Base-by-base conservation (phyloP, 371 early-diverging fungal genomes). In the Mucor mucedo region DNA sequence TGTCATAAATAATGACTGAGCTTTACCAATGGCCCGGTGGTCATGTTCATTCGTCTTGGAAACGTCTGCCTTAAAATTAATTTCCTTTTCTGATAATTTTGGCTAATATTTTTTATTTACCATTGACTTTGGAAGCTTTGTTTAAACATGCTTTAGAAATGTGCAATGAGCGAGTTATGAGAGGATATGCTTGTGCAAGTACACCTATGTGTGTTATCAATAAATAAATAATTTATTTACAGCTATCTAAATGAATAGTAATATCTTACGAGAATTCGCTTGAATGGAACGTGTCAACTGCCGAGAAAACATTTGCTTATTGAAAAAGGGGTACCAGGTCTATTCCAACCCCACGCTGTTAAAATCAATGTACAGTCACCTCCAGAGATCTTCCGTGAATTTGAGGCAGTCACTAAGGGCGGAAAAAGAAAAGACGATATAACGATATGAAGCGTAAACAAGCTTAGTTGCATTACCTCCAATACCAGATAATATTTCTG, bases 21-120 rank as follows among this genome's bases (percentile, higher is more conserved):
- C 83, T 61, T 80, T 84, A 29, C 99, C 99, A 66, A 99, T 94
- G 57, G 93, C 89, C 55, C 99, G 91, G 80, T 99, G 99, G 73
- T 99, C 99, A 38, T 66, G 58, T n/a, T 76, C 76, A 53, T 65
- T 79, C 8, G 70, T 57, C 32, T 68, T 70, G n/a, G 71, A 61
- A 0, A 65, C 68, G 29, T 74, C 67, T 73, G 8, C 35, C 0
- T 35, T 6, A 61, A 44, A 27, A 39, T 16, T 13, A 49, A 6
- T n/a, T 41, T 56, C n/a, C 8, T 47, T 14, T 44, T 44, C 44
- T 14, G 44, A 16, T 2, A 41, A 42, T 53, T 53, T 4, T 33
- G 6, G 11, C 42, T 0, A 35, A 5, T n/a, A 2, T 13, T 28
- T 44, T 33, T 11, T 8, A 16, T 6, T 52, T 58, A 64, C 65